Evolutionary conservation across 2,329 filamentous ascomycete species (phyloP).

Genomic region (Fusarium lateritium): DNA sequence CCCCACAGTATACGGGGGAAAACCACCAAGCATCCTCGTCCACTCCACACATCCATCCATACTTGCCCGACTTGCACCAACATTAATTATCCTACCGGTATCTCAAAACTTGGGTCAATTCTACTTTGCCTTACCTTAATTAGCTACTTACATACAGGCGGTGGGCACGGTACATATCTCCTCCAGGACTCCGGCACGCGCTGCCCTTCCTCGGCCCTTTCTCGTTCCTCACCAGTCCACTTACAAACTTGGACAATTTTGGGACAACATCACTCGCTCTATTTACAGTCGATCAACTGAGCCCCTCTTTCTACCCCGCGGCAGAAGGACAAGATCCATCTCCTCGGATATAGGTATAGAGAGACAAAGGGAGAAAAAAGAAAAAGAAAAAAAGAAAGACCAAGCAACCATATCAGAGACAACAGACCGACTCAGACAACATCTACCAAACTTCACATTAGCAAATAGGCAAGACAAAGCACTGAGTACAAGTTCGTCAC

Average conservation of each 20-base stretch:
- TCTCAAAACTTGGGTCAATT: conserved; percentile 16
- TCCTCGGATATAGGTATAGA: conserved; percentile 2
- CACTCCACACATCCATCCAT: conserved; percentile 36
- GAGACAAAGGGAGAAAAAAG: conserved; percentile 12
- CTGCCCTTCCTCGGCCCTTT: conserved; percentile 45
- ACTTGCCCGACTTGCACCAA: conserved; percentile 21
- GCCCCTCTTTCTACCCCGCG: conserved; percentile 13
- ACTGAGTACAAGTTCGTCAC: conserved; percentile 41
- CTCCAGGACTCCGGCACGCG: conserved; percentile 27
- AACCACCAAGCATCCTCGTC: conserved; percentile 31
- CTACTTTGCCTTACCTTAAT: conserved; percentile 3
- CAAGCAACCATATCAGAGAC: conserved; percentile 26
- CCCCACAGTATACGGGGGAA: conserved; percentile 29
- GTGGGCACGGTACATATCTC: conserved; percentile 29
- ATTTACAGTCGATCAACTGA: conserved; percentile 2
- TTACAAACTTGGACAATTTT: conserved; percentile 31
- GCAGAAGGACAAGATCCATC: background rate
- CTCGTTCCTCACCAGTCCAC: conserved; percentile 35
- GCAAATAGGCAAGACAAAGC: conserved; percentile 39
- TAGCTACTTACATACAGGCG: conserved; percentile 12
- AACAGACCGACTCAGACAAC: conserved; percentile 25
- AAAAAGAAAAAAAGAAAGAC: conserved; percentile 1
- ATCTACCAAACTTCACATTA: conserved; percentile 7
- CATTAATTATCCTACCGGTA: conserved; percentile 17
- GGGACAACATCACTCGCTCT: conserved; percentile 10